A percentile compares a stretch with the other conserved stretches of the same genome.
Evolutionary conservation across 192 early-diverging fungal species (phyloP).

Genomic region (Funneliformis geosporum): DNA sequence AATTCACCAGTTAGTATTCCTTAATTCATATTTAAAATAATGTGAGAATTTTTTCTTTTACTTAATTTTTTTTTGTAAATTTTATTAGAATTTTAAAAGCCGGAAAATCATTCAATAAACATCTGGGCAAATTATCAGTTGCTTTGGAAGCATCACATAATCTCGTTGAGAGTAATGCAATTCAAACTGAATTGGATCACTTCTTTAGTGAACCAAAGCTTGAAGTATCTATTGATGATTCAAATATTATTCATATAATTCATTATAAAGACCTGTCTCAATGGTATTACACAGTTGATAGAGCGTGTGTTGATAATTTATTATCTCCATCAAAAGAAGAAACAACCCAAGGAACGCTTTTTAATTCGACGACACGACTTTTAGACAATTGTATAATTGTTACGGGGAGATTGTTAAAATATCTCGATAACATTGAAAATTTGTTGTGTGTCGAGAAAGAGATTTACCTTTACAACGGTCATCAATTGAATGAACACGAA

Average conservation of each 20-base stretch:
- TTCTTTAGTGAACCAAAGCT: not conserved
- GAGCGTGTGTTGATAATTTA: not conserved
- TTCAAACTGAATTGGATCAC: not conserved
- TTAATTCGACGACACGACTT: not conserved
- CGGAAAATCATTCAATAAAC: not conserved
- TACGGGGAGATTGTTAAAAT: no score
- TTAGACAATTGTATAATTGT: no score
- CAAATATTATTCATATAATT: not conserved
- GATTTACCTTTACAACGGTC: no score
- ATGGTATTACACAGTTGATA: not conserved
- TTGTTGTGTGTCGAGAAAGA: no score
- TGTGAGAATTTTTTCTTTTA: no score
- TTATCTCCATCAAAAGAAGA: not conserved
- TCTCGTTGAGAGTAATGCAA: not conserved
- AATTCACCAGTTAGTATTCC: not conserved
- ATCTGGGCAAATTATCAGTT: not conserved
- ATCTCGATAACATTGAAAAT: no score
- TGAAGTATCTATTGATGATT: not conserved
- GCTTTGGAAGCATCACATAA: not conserved
- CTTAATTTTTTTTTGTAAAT: not conserved
- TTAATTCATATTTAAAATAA: not conserved
- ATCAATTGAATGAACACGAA: no score
- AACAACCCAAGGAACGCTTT: not conserved
- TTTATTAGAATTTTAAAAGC: not conserved
- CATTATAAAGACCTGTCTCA: not conserved